phyloP scores from a whole-genome alignment of 169 alveolate species.

The Prorocentrum cordatum region DNA sequence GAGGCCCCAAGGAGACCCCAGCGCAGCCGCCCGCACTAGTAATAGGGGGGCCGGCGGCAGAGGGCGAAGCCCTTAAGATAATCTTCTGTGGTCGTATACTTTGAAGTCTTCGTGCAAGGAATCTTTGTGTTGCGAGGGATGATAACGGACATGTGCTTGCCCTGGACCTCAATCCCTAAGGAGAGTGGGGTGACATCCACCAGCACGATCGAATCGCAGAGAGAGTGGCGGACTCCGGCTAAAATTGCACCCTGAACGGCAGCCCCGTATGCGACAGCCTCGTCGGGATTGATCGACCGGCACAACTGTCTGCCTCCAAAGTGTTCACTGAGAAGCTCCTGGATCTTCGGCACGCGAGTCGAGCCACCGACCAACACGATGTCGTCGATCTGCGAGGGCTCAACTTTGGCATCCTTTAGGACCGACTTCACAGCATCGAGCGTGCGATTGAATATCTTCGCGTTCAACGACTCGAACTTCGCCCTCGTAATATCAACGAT shows the following conservation, averaged over 20 bases:
- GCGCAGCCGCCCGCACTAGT: too few relatives aligned
- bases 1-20: too few relatives aligned
- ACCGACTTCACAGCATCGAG: background rate
- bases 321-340: constrained; percentile 86
- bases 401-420: background rate
- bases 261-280: constrained; percentile 99
- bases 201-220: background rate
- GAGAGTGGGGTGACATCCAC: constrained; percentile 92
- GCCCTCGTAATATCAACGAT: background rate
- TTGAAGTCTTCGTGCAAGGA: constrained; percentile 90
- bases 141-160: constrained; percentile 91
- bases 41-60: too few relatives aligned
- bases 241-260: constrained; percentile 97
- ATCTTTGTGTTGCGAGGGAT: constrained; percentile 91
- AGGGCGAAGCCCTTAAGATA: too few relatives aligned
- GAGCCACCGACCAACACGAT: constrained; percentile 95
- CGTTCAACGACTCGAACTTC: background rate
- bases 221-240: constrained; percentile 84
- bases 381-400: constrained; percentile 80
- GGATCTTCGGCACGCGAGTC: constrained; percentile 92
- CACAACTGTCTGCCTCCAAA: constrained; percentile 75
- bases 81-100: too few relatives aligned
- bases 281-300: constrained; percentile 94
- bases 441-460: background rate
- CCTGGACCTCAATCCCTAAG: constrained; percentile 94